Base-by-base conservation (phyloP, 75 land plant species). In the Picea sitchensis region DNA sequence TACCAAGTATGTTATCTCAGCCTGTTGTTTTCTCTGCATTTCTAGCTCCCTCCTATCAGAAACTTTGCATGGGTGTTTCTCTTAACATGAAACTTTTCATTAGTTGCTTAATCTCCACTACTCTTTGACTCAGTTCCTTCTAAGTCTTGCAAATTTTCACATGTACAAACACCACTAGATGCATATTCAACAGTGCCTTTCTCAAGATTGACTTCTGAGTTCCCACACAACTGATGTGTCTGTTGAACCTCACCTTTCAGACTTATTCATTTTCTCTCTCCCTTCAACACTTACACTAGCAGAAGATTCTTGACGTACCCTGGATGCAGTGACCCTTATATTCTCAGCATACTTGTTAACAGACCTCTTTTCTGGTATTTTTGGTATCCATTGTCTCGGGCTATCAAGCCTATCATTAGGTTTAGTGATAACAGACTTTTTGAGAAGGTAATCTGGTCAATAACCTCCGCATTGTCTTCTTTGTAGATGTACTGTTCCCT, bases 381-480 rank as follows among this genome's bases (percentile, higher is more conserved):
- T 71, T 44, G 74, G 9, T 8, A 41, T 44, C 44, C 74, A 54
- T 71, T 71, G 74, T 44, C 44, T 71, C n/a, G 41, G 47, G 51
- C 74, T 71, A 18, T 71, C 74, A 71, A 47, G 3, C 44, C 23
- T 71, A 18, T 71, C 74, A 71, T 41, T 44, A 71, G 74, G 47
- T 71, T 71, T 71, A 71, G 23, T 71, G 44, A 71, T 38, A 5
- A n/a, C 44, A 8, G 74, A 71, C n/a, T 41, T 71, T 71, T 71
- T 71, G 74, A 18, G 74, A 71, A 44, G 74, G 74, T 12, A 71
- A 44, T 41, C n/a, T 71, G 26, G 56, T 71, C 54, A 71, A 44
- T 44, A 56, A 71, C 74, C 51, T 71, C 14, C 74, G 74, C 74
- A 71, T 38, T 71, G 56, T 71, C 74, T 71, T 71, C 54, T 71